Evolutionary conservation across 306 rosid species (phyloP), one percentile per base, ranked within the genome.

Genomic region (Prosopis cineraria): DNA sequence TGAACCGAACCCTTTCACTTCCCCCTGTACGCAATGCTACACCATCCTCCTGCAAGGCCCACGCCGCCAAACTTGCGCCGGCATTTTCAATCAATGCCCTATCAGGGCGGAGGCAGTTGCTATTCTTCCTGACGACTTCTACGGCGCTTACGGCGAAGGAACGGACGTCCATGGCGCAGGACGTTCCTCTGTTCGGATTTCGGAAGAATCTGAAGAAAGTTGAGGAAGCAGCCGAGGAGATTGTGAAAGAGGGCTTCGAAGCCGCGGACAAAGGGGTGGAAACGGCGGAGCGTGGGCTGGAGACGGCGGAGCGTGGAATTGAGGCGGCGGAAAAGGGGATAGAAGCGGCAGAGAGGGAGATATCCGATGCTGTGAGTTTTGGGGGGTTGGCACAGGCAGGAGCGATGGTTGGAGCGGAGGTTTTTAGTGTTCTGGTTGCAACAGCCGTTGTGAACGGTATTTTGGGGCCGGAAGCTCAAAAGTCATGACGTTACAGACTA

Each of bases 301-400:
- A 37, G 22, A 1, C 86, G 66, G 97, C 91, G 6, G 95, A 91
- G 83, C 55, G 13, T 20, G 90, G 79, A 3, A 69, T 93, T 3
- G 87, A 68, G 10, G 29, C 82, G 41, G 97, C 88, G 41, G 97
- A 88, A 85, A 67, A 7, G 17, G 91, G 68, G 40, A 55, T 91
- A 5, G 93, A 87, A 71, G 20, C 81, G 79, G 91, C 82, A 2
- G 87, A 84, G 80, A 73, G 29, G 52, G 85, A 63, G 24, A 36
- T 84, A 48, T 30, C 72, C 17, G 66, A 78, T 44, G 33, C 74
- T 48, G 62, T 85, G 72, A 82, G 88, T 66, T 87, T 89, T 48
- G 93, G 91, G 0, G 91, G 90, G 4, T 68, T 89, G 77, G 88
- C 94, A 2, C 97, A 92, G 83, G 97, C 96, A 0, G 97, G 89